A percentile compares a stretch with the other conserved stretches of the same genome.
These are phyloP conservation scores for Pisolithus thermaeus DNA, from an alignment of 1,284 basidiomycete species.

Conservation along the genomic window DNA sequence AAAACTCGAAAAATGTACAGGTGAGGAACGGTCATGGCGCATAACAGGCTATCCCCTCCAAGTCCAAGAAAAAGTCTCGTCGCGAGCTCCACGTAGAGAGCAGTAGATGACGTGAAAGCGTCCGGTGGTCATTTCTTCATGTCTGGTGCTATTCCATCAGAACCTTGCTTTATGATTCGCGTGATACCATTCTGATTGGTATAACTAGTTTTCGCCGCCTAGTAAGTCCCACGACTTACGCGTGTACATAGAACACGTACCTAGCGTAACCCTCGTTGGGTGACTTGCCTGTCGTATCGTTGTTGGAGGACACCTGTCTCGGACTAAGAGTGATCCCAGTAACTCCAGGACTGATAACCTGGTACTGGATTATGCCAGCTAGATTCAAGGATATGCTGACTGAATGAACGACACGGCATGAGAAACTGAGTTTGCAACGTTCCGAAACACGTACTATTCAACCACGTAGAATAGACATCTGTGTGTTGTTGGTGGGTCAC, in stretches of 20 bases:
- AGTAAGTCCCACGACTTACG: background rate
- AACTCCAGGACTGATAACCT: slow-evolving; percentile 37
- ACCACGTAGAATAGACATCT: slow-evolving; percentile 49
- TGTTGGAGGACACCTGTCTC: slow-evolving; percentile 26
- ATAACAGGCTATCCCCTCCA: background rate
- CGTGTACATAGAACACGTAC: slow-evolving; percentile 16
- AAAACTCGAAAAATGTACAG: too few relatives aligned
- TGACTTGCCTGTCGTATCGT: slow-evolving; percentile 38
- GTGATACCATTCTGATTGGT: slow-evolving; percentile 13
- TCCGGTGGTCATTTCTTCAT: too few relatives aligned
- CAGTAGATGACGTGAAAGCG: too few relatives aligned
- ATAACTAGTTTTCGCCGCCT: slow-evolving; percentile 12
- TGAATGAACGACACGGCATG: slow-evolving; percentile 15
- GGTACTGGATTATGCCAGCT: slow-evolving; percentile 52
- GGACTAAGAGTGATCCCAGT: slow-evolving; percentile 27
- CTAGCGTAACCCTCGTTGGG: slow-evolving; percentile 61
- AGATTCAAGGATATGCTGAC: slow-evolving; percentile 41
- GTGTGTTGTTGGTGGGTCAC: slow-evolving; percentile 47
- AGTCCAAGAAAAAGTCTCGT: background rate
- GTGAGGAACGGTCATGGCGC: too few relatives aligned
- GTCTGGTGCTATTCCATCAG: slow-evolving; percentile 14
- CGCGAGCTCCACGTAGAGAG: background rate
- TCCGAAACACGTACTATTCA: slow-evolving; percentile 32
- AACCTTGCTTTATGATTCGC: slow-evolving; percentile 2
- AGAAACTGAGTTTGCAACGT: background rate